Evolutionary conservation across 2,329 filamentous ascomycete genomes (phyloP).

Genomic region (Ceratocystiopsis sp.): DNA sequence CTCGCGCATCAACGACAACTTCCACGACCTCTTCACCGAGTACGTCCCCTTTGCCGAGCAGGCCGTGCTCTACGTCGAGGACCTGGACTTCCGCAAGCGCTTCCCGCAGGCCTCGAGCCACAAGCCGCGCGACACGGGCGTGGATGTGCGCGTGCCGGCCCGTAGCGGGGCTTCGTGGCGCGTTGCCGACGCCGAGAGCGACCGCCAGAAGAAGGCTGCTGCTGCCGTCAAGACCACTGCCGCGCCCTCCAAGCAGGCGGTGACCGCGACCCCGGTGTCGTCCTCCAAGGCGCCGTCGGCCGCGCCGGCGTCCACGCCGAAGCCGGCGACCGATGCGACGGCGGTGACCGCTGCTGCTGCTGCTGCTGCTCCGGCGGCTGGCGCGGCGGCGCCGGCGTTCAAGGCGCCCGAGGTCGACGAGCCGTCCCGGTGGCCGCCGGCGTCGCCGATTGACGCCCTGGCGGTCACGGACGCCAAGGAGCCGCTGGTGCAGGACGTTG

Average conservation of each 20-base stretch:
- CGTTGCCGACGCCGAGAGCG: conserved; percentile 43
- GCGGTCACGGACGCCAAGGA: conserved; percentile 61
- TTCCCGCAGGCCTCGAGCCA: conserved; percentile 39
- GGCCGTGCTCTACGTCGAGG: conserved; percentile 86
- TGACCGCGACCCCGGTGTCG: too few relatives aligned
- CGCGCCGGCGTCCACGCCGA: too few relatives aligned
- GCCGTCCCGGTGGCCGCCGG: conserved; percentile 44
- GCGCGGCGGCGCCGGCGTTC: conserved; percentile 18
- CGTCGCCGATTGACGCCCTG: conserved; percentile 61
- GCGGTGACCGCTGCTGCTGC: not conserved
- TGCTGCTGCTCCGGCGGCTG: conserved; percentile 10
- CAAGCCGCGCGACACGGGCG: conserved; percentile 36
- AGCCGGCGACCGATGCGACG: not conserved
- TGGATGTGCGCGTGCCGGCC: conserved; percentile 66
- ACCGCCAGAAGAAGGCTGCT: conserved; percentile 28
- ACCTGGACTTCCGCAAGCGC: conserved; percentile 77
- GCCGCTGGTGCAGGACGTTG: conserved; percentile 78
- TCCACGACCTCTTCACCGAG: conserved; percentile 96
- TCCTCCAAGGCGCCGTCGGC: too few relatives aligned
- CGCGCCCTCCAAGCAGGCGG: not conserved
- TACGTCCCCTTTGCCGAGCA: conserved; percentile 92
- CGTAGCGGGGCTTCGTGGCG: conserved; percentile 75
- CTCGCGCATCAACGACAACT: conserved; percentile 86
- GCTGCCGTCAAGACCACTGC: conserved; percentile 11
- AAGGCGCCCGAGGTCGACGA: conserved; percentile 47